These are phyloP conservation scores for Pseudogymnoascus sp. DNA, from an alignment of 2,329 filamentous ascomycete species.

Conservation along the genomic window DNA sequence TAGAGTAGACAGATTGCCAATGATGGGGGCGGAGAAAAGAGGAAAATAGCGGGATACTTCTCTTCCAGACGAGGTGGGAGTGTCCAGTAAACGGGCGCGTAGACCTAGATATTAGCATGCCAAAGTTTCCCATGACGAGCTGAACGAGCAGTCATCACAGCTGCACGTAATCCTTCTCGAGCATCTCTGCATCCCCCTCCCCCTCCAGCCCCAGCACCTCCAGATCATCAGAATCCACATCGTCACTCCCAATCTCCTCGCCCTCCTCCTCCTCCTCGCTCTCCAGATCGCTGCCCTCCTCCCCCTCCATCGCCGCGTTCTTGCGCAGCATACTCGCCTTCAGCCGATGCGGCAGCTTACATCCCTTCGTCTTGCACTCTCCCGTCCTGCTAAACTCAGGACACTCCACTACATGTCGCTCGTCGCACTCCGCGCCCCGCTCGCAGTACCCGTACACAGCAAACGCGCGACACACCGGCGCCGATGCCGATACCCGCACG, in stretches of 20 bases:
- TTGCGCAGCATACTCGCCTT: conserved; percentile 72
- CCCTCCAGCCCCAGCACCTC: conserved; percentile 55
- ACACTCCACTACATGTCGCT: conserved; percentile 88
- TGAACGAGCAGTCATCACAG: conserved; percentile 32
- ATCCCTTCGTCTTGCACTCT: conserved; percentile 71
- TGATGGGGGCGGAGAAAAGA: background rate
- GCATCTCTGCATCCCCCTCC: conserved; percentile 47
- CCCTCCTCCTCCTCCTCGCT: conserved; percentile 66
- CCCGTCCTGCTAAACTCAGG: conserved; percentile 92
- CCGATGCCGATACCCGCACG: conserved; percentile 67
- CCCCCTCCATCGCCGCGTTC: conserved; percentile 43
- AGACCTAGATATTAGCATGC: conserved; percentile 7
- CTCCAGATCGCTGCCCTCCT: conserved; percentile 61
- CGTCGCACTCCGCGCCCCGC: conserved; percentile 67
- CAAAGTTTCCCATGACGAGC: background rate
- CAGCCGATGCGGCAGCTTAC: conserved; percentile 81
- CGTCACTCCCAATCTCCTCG: conserved; percentile 64
- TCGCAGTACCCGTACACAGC: conserved; percentile 84
- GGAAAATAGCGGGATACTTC: background rate
- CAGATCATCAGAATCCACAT: conserved; percentile 71
- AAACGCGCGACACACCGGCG: conserved; percentile 78
- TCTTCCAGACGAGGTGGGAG: background rate
- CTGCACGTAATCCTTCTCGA: conserved; percentile 55
- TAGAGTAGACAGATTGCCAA: background rate
- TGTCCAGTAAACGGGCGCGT: background rate